Conservation (phyloP, 2,329 filamentous ascomycete species). For the Xylariomycetidae sp. region DNA sequence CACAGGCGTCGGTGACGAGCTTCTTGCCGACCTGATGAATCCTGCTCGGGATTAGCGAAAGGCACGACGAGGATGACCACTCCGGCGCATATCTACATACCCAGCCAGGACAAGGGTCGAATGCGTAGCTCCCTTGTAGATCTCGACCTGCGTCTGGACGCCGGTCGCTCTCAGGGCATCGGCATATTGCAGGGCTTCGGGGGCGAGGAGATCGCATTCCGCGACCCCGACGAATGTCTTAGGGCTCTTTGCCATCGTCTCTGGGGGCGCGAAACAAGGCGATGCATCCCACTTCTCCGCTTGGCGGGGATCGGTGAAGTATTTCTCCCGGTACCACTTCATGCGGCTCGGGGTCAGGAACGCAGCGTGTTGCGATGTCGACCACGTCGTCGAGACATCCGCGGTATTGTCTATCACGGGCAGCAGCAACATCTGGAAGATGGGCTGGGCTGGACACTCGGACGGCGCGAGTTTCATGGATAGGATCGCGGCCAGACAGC, state of each 20-base stretch:
- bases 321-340: conserved; percentile 31
- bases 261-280: no score
- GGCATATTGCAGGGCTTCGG: conserved; percentile 25
- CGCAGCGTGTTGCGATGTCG: conserved; percentile 16
- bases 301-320: conserved; percentile 21
- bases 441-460: neutral
- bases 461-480: neutral
- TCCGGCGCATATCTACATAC: conserved; percentile 3
- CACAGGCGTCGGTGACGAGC: no score
- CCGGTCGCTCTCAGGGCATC: conserved; percentile 17
- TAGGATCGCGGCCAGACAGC: conserved; percentile 1
- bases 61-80: no score
- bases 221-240: conserved; percentile 26
- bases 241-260: conserved; percentile 20
- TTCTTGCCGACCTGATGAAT: no score
- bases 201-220: conserved; percentile 28
- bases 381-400: conserved; percentile 15
- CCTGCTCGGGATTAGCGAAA: no score
- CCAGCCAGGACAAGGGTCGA: conserved; percentile 5
- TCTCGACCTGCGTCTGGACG: conserved; percentile 3
- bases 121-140: conserved; percentile 8
- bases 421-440: conserved; percentile 18
- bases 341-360: conserved; percentile 29
- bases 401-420: conserved; percentile 31
- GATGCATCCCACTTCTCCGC: conserved; percentile 26